phyloP scores from a whole-genome alignment of 371 early-diverging fungal species.

The Spraguea lophii region DNA sequence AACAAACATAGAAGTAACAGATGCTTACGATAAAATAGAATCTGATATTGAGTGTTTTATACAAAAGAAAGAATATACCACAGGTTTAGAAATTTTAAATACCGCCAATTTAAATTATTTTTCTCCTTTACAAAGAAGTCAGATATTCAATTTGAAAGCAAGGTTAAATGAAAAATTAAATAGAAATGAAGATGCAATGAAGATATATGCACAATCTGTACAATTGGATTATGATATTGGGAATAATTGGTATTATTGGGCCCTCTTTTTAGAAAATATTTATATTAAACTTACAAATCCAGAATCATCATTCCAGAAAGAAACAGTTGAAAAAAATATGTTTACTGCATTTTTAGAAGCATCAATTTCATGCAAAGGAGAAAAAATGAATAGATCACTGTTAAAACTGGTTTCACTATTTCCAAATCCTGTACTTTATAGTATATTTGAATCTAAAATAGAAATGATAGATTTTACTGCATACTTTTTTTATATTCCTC shows the following conservation, averaged over 20 bases:
- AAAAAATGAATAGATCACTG: slow-evolving; percentile 13
- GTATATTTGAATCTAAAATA: slow-evolving; percentile 15
- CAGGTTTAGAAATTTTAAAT: slow-evolving; percentile 29
- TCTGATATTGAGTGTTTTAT: slow-evolving; percentile 32
- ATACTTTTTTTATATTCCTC: slow-evolving; percentile 34
- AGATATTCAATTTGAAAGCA: slow-evolving; percentile 26
- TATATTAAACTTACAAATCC: neutral
- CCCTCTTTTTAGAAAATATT: slow-evolving; percentile 6
- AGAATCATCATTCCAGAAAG: neutral
- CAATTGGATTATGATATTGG: slow-evolving; percentile 27
- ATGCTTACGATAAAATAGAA: slow-evolving; percentile 36
- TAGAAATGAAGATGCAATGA: slow-evolving; percentile 21
- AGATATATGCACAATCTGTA: slow-evolving; percentile 30
- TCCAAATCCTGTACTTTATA: slow-evolving; percentile 1
- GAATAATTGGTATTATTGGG: slow-evolving; percentile 32
- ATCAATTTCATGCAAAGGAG: slow-evolving; percentile 9
- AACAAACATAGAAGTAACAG: slow-evolving; percentile 38
- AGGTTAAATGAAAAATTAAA: slow-evolving; percentile 24
- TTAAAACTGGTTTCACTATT: slow-evolving; percentile 15
- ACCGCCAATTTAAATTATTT: slow-evolving; percentile 38
- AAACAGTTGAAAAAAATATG: slow-evolving; percentile 1
- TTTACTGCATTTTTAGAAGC: slow-evolving; percentile 31
- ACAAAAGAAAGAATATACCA: slow-evolving; percentile 25
- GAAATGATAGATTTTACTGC: slow-evolving; percentile 16
- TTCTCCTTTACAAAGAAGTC: slow-evolving; percentile 24